A percentile compares a stretch with the other conserved stretches of the same genome.
These are phyloP conservation scores for Ophiostoma ulmi DNA, from an alignment of 2,329 filamentous ascomycete species.

Conservation along the genomic window DNA sequence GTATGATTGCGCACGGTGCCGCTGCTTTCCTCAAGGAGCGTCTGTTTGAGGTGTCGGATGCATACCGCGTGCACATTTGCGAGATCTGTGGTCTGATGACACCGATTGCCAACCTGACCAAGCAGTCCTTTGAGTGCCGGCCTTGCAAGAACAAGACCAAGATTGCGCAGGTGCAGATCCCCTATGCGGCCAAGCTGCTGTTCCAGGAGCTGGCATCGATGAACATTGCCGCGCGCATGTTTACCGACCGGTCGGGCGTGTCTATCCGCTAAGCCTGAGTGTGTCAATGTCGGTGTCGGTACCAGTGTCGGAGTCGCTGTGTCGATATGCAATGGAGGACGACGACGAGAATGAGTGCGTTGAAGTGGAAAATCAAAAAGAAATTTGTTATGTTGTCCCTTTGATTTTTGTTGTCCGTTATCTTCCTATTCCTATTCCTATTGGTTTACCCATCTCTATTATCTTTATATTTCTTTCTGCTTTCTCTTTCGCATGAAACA, in stretches of 20 bases:
- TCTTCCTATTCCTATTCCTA: not conserved
- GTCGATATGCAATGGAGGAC: not conserved
- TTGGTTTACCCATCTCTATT: not conserved
- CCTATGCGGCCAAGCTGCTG: constrained; percentile 93
- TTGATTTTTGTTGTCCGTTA: not conserved
- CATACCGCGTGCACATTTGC: constrained; percentile 96
- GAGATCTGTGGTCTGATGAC: constrained; percentile 99
- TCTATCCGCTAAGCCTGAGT: constrained; percentile 52
- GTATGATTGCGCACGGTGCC: constrained; percentile 99
- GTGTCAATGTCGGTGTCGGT: not conserved
- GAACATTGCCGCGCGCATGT: constrained; percentile 98
- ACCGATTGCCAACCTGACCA: constrained; percentile 94
- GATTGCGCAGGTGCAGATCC: constrained; percentile 96
- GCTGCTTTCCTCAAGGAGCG: constrained; percentile 96
- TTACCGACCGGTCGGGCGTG: constrained; percentile 76
- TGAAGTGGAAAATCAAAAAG: not conserved
- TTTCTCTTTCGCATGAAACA: constrained; percentile 16
- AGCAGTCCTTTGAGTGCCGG: constrained; percentile 92
- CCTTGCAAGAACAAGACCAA: constrained; percentile 99
- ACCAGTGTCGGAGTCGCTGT: not conserved
- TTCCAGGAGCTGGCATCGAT: constrained; percentile 98
- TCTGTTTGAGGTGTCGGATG: constrained; percentile 94
- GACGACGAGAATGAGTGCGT: not conserved
- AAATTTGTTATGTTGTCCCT: not conserved
- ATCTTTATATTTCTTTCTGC: not conserved